These are phyloP conservation scores for Gynochthodes officinalis DNA, from an alignment of 257 asterid species.

Conservation along the genomic window DNA sequence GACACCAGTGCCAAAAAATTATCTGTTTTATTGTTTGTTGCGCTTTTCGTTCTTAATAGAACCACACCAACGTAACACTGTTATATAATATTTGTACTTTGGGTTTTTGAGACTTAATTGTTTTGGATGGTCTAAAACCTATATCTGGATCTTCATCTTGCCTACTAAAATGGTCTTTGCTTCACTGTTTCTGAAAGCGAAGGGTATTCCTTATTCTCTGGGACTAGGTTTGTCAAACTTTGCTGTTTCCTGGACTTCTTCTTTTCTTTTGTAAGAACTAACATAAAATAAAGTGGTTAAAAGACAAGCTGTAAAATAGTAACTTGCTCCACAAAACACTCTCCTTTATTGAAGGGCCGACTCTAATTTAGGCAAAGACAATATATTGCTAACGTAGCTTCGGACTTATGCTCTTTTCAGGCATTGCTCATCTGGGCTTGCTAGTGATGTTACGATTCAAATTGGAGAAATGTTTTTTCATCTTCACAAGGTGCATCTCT, in stretches of 20 bases:
- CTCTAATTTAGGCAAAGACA: not conserved
- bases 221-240: not conserved
- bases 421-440: constrained; percentile 76
- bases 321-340: no score
- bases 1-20: no score
- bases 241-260: not conserved
- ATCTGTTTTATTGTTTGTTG: no score
- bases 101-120: not conserved
- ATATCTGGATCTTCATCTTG: no score
- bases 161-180: not conserved
- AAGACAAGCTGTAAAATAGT: no score
- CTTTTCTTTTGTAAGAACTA: no score
- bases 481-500: constrained; percentile 76
- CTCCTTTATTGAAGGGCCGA: not conserved
- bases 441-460: constrained; percentile 71
- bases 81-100: not conserved
- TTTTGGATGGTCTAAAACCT: no score
- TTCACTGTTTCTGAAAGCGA: not conserved
- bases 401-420: constrained; percentile 23
- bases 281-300: no score
- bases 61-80: no score
- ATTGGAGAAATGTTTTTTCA: constrained; percentile 84
- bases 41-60: no score
- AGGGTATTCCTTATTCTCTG: not conserved
- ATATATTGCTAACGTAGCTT: not conserved